Conservation (phyloP, 192 early-diverging fungal genomes). For the Backusella tuberculispora region DNA sequence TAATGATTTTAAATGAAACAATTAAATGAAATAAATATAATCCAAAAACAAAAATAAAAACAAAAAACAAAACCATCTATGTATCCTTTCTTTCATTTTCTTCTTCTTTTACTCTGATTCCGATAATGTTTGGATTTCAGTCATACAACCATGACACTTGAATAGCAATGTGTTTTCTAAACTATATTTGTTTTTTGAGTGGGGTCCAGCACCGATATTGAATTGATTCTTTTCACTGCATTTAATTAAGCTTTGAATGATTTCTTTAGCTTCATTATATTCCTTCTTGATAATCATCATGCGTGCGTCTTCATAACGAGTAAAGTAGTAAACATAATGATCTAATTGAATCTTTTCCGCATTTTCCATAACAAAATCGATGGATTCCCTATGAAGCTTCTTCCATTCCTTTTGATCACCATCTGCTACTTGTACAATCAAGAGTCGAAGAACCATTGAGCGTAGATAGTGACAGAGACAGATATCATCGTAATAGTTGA, state of each 20-base stretch:
- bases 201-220: constrained; percentile 37
- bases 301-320: constrained; percentile 63
- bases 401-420: constrained; percentile 22
- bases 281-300: constrained; percentile 49
- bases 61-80: neutral
- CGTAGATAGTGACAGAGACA: constrained; percentile 74
- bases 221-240: constrained; percentile 34
- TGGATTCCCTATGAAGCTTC: constrained; percentile 38
- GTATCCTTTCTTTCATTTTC: neutral
- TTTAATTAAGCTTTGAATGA: constrained; percentile 57
- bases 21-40: constrained; percentile 8
- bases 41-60: no score
- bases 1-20: constrained; percentile 45
- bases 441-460: constrained; percentile 65
- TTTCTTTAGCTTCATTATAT: constrained; percentile 44
- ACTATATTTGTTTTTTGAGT: constrained; percentile 68
- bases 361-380: constrained; percentile 53
- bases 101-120: neutral
- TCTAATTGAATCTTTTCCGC: constrained; percentile 63
- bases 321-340: constrained; percentile 62
- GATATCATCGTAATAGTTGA: constrained; percentile 78
- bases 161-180: constrained; percentile 66
- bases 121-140: constrained; percentile 33
- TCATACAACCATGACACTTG: constrained; percentile 57
- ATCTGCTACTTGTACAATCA: constrained; percentile 50